Conservation (phyloP, 148 eudicot genomes). For the Spergularia bocconei region DNA sequence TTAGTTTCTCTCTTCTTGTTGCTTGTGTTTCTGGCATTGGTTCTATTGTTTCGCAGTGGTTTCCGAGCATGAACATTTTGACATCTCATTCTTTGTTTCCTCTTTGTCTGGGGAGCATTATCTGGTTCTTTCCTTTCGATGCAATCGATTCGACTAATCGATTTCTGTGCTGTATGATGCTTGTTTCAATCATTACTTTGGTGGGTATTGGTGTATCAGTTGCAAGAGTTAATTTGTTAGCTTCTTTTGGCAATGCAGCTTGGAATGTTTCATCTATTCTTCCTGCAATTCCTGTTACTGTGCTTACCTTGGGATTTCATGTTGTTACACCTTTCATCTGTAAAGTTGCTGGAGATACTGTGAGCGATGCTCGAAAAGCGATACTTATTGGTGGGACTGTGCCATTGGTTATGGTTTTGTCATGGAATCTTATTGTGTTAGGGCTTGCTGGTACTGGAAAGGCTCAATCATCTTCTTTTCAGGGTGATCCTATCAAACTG, state of each 20-base stretch:
- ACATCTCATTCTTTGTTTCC: conserved; percentile 50
- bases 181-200: conserved; percentile 54
- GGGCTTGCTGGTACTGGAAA: conserved; percentile 55
- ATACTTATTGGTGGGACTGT: conserved; percentile 61
- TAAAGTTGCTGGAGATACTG: conserved; percentile 52
- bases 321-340: conserved; percentile 72
- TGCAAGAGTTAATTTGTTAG: conserved; percentile 38
- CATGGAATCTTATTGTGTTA: conserved; percentile 66
- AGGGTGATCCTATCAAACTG: conserved; percentile 51
- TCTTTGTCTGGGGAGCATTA: conserved; percentile 37
- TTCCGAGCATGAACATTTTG: conserved; percentile 40
- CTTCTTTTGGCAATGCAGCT: conserved; percentile 42
- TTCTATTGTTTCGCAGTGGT: conserved; percentile 49
- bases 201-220: conserved; percentile 54
- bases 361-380: conserved; percentile 54
- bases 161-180: conserved; percentile 51
- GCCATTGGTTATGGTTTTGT: conserved; percentile 60
- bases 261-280: conserved; percentile 52
- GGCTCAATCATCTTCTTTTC: conserved; percentile 22
- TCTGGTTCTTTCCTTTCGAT: conserved; percentile 47
- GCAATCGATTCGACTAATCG: conserved; percentile 54
- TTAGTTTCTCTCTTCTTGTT: conserved; percentile 66
- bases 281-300: conserved; percentile 69
- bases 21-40: conserved; percentile 77
- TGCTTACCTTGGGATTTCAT: conserved; percentile 72